These are phyloP conservation scores for Primulina eburnea DNA, from an alignment of 257 asterid genomes.

Conservation along the genomic window DNA sequence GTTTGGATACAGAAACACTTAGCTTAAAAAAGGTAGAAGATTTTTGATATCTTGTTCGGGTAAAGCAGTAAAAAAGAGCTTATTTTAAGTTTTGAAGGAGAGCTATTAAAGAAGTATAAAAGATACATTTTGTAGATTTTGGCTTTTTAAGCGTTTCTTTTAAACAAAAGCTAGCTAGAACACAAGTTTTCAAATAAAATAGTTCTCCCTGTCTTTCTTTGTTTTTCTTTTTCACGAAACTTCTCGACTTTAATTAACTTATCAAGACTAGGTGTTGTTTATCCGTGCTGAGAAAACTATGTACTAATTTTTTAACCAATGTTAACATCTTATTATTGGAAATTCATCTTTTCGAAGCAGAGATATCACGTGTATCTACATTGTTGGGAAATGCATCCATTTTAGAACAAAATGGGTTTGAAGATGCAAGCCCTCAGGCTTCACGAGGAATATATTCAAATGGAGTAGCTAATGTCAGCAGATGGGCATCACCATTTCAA, in stretches of 20 bases:
- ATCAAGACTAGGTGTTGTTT: slow-evolving; percentile 39
- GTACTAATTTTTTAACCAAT: slow-evolving; percentile 70
- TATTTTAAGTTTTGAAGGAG: too few relatives aligned
- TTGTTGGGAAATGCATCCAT: slow-evolving; percentile 98
- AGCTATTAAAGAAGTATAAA: too few relatives aligned
- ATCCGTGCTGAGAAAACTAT: slow-evolving; percentile 78
- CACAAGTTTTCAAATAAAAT: too few relatives aligned
- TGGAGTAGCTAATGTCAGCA: slow-evolving; percentile 97
- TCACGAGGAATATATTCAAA: slow-evolving; percentile 95
- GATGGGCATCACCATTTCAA: slow-evolving; percentile 95
- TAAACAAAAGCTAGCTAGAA: too few relatives aligned
- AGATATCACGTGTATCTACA: slow-evolving; percentile 98
- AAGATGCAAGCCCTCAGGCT: slow-evolving; percentile 99
- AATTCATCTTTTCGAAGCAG: slow-evolving; percentile 99
- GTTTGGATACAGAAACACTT: too few relatives aligned
- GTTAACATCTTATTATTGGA: slow-evolving; percentile 98
- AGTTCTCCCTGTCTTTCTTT: too few relatives aligned
- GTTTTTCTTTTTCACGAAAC: not conserved
- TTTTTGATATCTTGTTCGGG: too few relatives aligned
- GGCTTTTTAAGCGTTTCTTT: too few relatives aligned
- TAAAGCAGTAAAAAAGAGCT: too few relatives aligned
- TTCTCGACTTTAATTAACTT: slow-evolving; percentile 22
- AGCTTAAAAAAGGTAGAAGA: too few relatives aligned
- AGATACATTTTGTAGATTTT: too few relatives aligned
- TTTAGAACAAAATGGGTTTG: slow-evolving; percentile 98